A percentile compares a stretch with the other conserved stretches of the same genome.
These are phyloP conservation scores for Phallus indusiatus DNA, from an alignment of 768 basidiomycete species.

Conservation along the genomic window DNA sequence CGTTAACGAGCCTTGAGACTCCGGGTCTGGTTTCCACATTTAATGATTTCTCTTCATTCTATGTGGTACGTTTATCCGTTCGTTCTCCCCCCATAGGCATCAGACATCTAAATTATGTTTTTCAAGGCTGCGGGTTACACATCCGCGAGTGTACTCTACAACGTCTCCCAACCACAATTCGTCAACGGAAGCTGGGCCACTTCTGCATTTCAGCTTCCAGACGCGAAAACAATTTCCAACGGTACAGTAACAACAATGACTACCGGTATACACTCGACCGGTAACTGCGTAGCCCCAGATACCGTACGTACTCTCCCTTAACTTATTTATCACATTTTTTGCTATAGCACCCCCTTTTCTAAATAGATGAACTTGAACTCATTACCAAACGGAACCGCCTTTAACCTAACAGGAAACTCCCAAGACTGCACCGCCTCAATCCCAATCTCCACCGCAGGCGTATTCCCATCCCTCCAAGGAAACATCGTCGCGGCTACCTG, in stretches of 20 bases:
- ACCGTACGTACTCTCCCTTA: constrained; percentile 22
- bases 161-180: constrained; percentile 37
- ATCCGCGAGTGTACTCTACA: constrained; percentile 38
- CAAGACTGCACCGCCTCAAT: constrained; percentile 1
- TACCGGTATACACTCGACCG: constrained; percentile 35
- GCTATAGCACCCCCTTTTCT: background rate
- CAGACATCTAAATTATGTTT: constrained; percentile 28
- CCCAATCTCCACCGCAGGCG: background rate
- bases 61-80: constrained; percentile 24
- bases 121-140: constrained; percentile 47
- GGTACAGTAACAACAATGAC: constrained; percentile 42
- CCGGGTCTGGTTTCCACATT: constrained; percentile 32
- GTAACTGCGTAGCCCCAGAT: constrained; percentile 31
- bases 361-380: background rate
- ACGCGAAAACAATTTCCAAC: constrained; percentile 32
- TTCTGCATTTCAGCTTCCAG: constrained; percentile 33
- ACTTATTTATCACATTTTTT: background rate
- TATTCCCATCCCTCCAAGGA: background rate
- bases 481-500: constrained; percentile 3
- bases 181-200: constrained; percentile 36
- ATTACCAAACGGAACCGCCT: background rate
- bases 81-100: background rate
- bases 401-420: background rate
- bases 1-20: constrained; percentile 26
- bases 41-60: constrained; percentile 36